phyloP scores from a whole-genome alignment of 257 asterid species.

The Fraxinus quadrangulata region DNA sequence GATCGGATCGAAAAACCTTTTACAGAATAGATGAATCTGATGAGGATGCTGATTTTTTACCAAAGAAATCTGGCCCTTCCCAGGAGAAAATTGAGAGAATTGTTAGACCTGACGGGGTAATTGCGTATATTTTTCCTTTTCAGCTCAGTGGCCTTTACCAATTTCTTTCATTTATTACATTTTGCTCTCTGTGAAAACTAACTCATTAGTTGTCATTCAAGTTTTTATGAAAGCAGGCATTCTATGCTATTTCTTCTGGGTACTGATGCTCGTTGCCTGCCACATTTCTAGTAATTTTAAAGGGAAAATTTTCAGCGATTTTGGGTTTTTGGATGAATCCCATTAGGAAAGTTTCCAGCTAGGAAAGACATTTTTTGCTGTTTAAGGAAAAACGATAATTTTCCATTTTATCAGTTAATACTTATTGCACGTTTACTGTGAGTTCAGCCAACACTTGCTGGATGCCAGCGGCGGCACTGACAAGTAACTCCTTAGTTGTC shows the following conservation, averaged over 20 bases:
- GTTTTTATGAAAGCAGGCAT: neutral
- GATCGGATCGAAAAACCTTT: neutral
- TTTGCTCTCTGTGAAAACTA: neutral
- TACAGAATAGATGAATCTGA: neutral
- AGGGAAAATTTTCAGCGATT: neutral
- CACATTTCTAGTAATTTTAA: neutral
- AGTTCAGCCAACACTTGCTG: neutral
- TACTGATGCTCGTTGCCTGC: neutral
- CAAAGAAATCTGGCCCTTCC: conserved; percentile 34
- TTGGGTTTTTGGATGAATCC: neutral
- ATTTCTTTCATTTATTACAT: neutral
- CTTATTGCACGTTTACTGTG: neutral
- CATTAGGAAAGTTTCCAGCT: neutral
- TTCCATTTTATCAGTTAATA: neutral
- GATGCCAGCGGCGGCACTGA: neutral
- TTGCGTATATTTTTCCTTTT: neutral
- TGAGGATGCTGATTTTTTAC: conserved; percentile 23
- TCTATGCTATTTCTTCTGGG: conserved; percentile 3
- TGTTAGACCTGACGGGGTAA: conserved; percentile 47
- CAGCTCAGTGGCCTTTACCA: conserved; percentile 1
- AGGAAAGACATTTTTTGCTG: neutral
- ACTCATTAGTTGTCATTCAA: neutral
- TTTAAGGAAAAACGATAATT: neutral
- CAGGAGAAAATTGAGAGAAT: conserved; percentile 38
- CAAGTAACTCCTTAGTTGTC: neutral